Evolutionary conservation across 2,329 filamentous ascomycete genomes (phyloP).

Genomic region (Colletotrichum salicis): DNA sequence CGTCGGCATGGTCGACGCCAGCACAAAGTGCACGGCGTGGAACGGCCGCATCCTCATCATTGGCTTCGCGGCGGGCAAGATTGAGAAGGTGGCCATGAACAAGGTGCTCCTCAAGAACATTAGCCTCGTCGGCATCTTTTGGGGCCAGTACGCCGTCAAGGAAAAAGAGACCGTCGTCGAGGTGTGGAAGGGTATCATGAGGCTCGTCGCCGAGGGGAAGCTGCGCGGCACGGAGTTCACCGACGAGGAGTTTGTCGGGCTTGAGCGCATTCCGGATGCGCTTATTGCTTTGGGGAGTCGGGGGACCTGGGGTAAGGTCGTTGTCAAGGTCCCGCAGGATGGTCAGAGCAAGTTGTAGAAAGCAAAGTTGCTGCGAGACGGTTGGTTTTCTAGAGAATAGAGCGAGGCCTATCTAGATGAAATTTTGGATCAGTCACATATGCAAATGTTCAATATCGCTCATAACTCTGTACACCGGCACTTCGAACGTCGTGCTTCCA

Average conservation of each 20-base stretch:
- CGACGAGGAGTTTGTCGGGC: constrained; percentile 82
- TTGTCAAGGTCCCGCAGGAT: constrained; percentile 82
- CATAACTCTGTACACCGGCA: not conserved
- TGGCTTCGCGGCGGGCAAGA: constrained; percentile 74
- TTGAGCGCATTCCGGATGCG: constrained; percentile 82
- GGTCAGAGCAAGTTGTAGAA: constrained; percentile 67
- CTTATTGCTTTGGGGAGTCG: constrained; percentile 80
- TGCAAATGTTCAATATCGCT: not conserved
- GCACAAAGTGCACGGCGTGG: constrained; percentile 93
- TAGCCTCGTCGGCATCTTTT: constrained; percentile 87
- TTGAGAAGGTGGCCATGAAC: constrained; percentile 94
- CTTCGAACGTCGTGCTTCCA: not conserved
- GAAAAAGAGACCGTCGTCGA: constrained; percentile 75
- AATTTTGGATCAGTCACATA: not conserved
- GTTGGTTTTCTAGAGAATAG: not conserved
- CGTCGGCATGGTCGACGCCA: constrained; percentile 87
- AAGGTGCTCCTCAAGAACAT: constrained; percentile 95
- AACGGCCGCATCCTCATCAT: constrained; percentile 89
- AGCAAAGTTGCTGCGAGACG: not conserved
- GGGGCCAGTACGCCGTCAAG: constrained; percentile 83
- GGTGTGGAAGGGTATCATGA: constrained; percentile 87
- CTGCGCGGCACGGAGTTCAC: constrained; percentile 85
- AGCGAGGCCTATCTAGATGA: not conserved
- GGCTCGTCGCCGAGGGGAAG: constrained; percentile 80
- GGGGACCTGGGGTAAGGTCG: constrained; percentile 96